phyloP scores from a whole-genome alignment of 345 rosid genomes.

The Brassica rapa region DNA sequence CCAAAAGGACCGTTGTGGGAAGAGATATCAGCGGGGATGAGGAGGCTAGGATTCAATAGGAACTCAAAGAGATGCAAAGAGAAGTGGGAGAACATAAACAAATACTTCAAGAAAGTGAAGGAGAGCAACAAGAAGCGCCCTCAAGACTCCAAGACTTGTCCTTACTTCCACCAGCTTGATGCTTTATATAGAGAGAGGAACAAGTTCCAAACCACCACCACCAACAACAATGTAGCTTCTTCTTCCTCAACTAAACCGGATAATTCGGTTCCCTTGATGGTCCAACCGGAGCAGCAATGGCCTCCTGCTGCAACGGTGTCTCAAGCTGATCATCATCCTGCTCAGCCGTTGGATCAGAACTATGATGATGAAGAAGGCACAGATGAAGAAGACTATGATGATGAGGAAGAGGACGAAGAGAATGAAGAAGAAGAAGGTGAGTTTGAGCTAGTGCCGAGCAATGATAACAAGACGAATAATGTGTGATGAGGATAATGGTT shows the following conservation, averaged over 20 bases:
- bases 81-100: slow-evolving; percentile 87
- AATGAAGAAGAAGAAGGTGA: slow-evolving; percentile 59
- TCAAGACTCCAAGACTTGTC: slow-evolving; percentile 77
- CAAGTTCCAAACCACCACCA: slow-evolving; percentile 36
- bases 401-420: slow-evolving; percentile 49
- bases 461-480: slow-evolving; percentile 37
- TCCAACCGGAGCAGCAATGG: slow-evolving; percentile 78
- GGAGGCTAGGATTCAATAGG: slow-evolving; percentile 61
- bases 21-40: slow-evolving; percentile 69
- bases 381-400: slow-evolving; percentile 33
- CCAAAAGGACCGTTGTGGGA: slow-evolving; percentile 83
- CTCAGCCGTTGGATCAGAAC: slow-evolving; percentile 28
- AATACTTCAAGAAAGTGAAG: slow-evolving; percentile 80
- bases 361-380: slow-evolving; percentile 49
- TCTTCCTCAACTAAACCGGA: slow-evolving; percentile 44
- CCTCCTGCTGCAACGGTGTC: slow-evolving; percentile 47
- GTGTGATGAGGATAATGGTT: neutral
- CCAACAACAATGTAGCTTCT: slow-evolving; percentile 8
- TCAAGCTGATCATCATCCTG: neutral
- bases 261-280: slow-evolving; percentile 58
- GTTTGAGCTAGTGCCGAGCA: slow-evolving; percentile 58
- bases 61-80: slow-evolving; percentile 78
- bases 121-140: slow-evolving; percentile 77
- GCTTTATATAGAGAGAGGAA: slow-evolving; percentile 59
- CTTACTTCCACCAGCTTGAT: slow-evolving; percentile 70